Base-by-base conservation (phyloP, 768 basidiomycete genomes). In the Suillus lakei region DNA sequence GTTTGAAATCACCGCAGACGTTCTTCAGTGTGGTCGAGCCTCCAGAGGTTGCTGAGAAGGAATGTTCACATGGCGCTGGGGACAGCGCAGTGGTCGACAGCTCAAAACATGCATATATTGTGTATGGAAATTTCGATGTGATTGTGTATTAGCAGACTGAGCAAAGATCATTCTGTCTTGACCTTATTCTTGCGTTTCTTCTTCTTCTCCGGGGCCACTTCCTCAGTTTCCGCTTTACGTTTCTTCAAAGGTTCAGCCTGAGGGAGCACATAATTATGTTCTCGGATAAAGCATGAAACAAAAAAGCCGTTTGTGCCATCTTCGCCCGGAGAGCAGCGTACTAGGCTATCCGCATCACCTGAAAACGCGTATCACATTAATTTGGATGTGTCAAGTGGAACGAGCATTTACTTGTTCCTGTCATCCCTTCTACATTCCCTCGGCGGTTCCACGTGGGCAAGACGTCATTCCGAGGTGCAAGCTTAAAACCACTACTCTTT, bases 241-340 rank as follows among this genome's bases (percentile, higher is more conserved):
- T 62, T 70, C 56, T 51, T 65, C 54, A 63, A 59, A 44, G 62
- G 23, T 9, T 34, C 39, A 53, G 44, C 18, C 56, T 44, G 63
- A 46, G 39, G 4, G 8, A 23, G 36, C 21, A 21, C 7, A 59
- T 4, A 39, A 23, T 30, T 18, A 15, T 28, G 34, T 9, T 36
- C 55, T 4, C 67, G 70, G 44, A 94, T 80, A 74, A 99, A 96
- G 76, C 92, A 98, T n/a, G 93, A 90, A 28, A 99, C 96, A 71
- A 99, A 99, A 81, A 99, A 99, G 0, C 98, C 98, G 72, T 99
- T 99, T 15, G 93, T 95, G 43, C 85, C 87, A 72, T 99, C 96
- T 66, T 91, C 92, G 62, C 89, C 88, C 16, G 93, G 88, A 32
- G 85, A 84, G 74, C 93, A 95, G 21, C 93, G 87, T 32, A 95